Base-by-base conservation (phyloP, 139 green algal species). In the Coelastrella sp. region DNA sequence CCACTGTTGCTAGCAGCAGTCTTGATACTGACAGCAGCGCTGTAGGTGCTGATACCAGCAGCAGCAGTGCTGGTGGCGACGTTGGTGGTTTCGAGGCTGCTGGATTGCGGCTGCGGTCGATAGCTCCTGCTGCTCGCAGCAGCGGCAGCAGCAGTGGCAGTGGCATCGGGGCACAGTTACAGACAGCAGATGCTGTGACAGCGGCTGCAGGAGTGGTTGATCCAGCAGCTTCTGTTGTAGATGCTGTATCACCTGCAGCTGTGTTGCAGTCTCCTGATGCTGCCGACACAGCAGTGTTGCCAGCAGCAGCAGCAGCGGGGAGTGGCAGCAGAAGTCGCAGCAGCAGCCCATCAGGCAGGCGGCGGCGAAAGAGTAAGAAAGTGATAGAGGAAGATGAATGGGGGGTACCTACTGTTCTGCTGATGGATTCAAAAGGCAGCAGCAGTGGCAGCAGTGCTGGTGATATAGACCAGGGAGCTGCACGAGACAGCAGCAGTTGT, bases 321-420 rank as follows among this genome's bases (percentile, higher is more conserved):
- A 47, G 1, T 47, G 16, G 80, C 13, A 74, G 61, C 60, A 20
- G 20, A 19, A 32, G 20, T 54, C 68, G 47, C 17, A 7, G 11
- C 60, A 74, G 81, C 60, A 86, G 80, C 80, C 61, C 11, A 20
- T n/a, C 23, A 17, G 56, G 81, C 81, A 86, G 81, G 23, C 17
- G 60, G 57, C 56, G 61, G 57, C 79, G 22, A 22, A 64, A 1
- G 22, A 47, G 58, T 8, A 58, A 22, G 32, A 47, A 47, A 19
- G 17, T 8, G n/a, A 73, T 80, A 0, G 68, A 75, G 56, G 66
- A 66, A 57, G 83, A 88, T 80, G 83, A 88, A 32, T 88, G 83
- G 83, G 83, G 83, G 7, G 47, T 88, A 56, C 83, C 80, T 11
- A 73, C 66, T 78, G 83, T 68, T 47, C 32, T 68, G 64, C 23